Conservation (phyloP, 768 basidiomycete genomes). For the Boletus pseudo-olivaceus region DNA sequence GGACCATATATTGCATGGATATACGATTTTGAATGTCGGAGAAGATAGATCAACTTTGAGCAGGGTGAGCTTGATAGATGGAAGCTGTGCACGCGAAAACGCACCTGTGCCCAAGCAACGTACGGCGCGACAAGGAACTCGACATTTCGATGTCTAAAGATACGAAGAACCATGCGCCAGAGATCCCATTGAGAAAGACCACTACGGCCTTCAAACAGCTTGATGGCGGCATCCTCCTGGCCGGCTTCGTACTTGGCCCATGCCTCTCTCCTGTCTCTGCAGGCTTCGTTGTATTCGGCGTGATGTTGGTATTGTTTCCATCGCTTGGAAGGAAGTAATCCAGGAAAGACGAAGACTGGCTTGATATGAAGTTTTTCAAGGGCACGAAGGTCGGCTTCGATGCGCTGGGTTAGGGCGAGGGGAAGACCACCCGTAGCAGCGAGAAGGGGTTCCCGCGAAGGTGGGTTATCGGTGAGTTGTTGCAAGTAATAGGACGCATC, state of each 20-base stretch:
- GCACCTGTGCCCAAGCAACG: slow-evolving; percentile 91
- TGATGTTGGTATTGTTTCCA: slow-evolving; percentile 55
- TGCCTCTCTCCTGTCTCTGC: slow-evolving; percentile 75
- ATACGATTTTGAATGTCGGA: slow-evolving; percentile 89
- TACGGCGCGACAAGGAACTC: slow-evolving; percentile 97
- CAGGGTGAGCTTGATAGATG: slow-evolving; percentile 4
- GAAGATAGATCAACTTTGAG: slow-evolving; percentile 85
- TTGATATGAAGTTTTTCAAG: slow-evolving; percentile 93
- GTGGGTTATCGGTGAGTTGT: slow-evolving; percentile 67
- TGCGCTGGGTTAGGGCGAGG: slow-evolving; percentile 78
- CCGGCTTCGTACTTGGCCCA: slow-evolving; percentile 94
- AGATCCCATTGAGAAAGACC: slow-evolving; percentile 82
- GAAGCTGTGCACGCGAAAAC: slow-evolving; percentile 28
- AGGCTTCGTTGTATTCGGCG: slow-evolving; percentile 59
- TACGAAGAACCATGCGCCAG: slow-evolving; percentile 88
- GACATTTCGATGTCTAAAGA: slow-evolving; percentile 91
- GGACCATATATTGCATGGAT: slow-evolving; percentile 93
- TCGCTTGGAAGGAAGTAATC: slow-evolving; percentile 74
- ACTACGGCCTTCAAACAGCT: slow-evolving; percentile 74
- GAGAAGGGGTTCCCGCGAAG: slow-evolving; percentile 84
- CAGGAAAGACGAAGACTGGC: slow-evolving; percentile 97
- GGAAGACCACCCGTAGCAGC: slow-evolving; percentile 95
- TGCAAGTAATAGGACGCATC: slow-evolving; percentile 92
- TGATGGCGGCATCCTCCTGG: slow-evolving; percentile 84
- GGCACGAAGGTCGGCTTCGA: slow-evolving; percentile 86